A percentile compares a stretch with the other conserved stretches of the same genome.
Conservation (phyloP, 345 rosid species). For the Aegle marmelos region DNA sequence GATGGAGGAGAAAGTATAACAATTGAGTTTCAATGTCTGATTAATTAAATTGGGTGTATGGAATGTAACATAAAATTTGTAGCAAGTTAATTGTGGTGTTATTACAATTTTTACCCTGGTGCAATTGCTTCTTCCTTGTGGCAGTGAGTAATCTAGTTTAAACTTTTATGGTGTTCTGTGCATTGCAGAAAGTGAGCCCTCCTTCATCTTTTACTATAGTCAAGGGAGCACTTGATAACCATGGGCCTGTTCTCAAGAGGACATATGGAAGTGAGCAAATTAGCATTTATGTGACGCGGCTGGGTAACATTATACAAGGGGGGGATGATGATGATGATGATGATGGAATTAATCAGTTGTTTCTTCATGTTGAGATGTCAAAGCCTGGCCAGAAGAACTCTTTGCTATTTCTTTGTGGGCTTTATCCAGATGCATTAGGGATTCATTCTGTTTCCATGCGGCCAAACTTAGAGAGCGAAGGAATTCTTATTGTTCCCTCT, state of each 20-base stretch:
- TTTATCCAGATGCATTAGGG: constrained; percentile 91
- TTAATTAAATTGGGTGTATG: too few species aligned
- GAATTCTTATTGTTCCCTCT: constrained; percentile 35
- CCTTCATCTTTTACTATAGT: constrained; percentile 64
- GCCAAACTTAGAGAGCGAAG: constrained; percentile 49
- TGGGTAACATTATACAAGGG: constrained; percentile 44
- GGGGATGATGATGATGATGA: constrained; percentile 56
- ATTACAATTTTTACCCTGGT: background rate
- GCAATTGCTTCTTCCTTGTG: background rate
- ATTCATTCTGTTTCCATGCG: constrained; percentile 86
- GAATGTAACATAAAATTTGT: background rate
- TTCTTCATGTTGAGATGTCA: constrained; percentile 76
- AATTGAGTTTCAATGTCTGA: too few species aligned
- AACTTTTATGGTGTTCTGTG: background rate
- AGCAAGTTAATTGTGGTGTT: background rate
- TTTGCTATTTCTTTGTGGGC: constrained; percentile 77
- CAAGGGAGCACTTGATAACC: constrained; percentile 67
- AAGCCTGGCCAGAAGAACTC: constrained; percentile 69
- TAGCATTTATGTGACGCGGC: constrained; percentile 58
- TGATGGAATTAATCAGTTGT: constrained; percentile 73
- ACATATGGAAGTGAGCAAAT: constrained; percentile 68
- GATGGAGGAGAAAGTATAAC: too few species aligned
- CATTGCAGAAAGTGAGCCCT: constrained; percentile 73
- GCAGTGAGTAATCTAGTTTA: background rate
- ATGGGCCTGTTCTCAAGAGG: constrained; percentile 72